These are phyloP conservation scores for Xylariaceae sp. DNA, from an alignment of 2,329 filamentous ascomycete species.

Conservation along the genomic window DNA sequence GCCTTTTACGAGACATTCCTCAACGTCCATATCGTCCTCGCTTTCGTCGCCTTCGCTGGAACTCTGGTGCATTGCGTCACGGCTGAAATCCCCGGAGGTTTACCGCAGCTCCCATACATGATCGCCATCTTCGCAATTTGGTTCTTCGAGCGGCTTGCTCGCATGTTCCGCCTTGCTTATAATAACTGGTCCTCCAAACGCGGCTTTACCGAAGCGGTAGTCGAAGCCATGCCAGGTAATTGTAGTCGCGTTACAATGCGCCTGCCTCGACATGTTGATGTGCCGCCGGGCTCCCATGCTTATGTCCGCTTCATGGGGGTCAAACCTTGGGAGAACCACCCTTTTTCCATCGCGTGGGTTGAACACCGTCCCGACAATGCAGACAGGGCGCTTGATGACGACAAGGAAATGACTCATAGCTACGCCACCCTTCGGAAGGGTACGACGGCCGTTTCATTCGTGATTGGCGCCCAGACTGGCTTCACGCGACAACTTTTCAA, in stretches of 20 bases:
- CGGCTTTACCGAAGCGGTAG: slow-evolving; percentile 59
- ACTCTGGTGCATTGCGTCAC: slow-evolving; percentile 76
- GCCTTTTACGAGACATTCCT: slow-evolving; percentile 98
- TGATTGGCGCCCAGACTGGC: slow-evolving; percentile 83
- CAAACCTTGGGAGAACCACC: slow-evolving; percentile 68
- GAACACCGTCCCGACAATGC: slow-evolving; percentile 46
- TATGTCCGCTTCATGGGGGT: slow-evolving; percentile 68
- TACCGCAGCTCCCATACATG: slow-evolving; percentile 71
- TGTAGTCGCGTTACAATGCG: slow-evolving; percentile 66
- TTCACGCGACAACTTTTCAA: slow-evolving; percentile 80
- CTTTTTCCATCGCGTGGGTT: slow-evolving; percentile 75
- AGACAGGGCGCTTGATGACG: slow-evolving; percentile 35
- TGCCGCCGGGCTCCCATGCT: slow-evolving; percentile 68
- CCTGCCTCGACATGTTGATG: slow-evolving; percentile 61
- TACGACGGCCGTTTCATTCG: slow-evolving; percentile 64
- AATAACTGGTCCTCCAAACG: slow-evolving; percentile 56
- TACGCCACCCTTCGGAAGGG: slow-evolving; percentile 28
- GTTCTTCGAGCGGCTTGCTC: slow-evolving; percentile 64
- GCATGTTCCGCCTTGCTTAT: slow-evolving; percentile 60
- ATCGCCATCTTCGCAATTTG: slow-evolving; percentile 72
- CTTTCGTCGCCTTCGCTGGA: slow-evolving; percentile 61
- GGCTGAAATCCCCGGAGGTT: slow-evolving; percentile 58
- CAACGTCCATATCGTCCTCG: slow-evolving; percentile 75
- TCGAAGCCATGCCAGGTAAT: slow-evolving; percentile 67
- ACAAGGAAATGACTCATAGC: slow-evolving; percentile 36